Evolutionary conservation across 345 rosid species (phyloP).

Genomic region (Eucalyptus polybractea): DNA sequence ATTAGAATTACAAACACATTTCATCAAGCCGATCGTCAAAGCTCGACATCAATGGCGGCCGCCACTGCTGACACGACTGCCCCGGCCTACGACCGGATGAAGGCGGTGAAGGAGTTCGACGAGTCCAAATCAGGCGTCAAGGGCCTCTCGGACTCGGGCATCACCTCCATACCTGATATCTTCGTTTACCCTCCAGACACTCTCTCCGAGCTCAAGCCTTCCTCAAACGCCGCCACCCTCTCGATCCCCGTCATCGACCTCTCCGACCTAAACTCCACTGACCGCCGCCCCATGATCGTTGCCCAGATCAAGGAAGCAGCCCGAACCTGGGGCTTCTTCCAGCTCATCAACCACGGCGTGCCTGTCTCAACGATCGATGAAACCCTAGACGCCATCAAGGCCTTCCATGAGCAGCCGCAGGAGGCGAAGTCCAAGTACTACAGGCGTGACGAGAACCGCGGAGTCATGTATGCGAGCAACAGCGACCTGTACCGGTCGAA

Average conservation of each 20-base stretch:
- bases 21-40: not conserved
- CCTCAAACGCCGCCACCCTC: not conserved
- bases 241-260: constrained; percentile 8
- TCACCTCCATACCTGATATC: constrained; percentile 5
- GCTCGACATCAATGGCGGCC: not conserved
- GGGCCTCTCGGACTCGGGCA: constrained; percentile 12
- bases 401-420: constrained; percentile 4
- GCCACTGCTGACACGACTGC: not conserved
- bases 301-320: constrained; percentile 5
- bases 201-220: constrained; percentile 1
- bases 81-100: not conserved
- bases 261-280: not conserved
- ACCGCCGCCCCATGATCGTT: not conserved
- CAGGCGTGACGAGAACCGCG: not conserved
- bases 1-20: not conserved
- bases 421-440: constrained; percentile 4
- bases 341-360: constrained; percentile 13
- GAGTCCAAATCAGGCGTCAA: constrained; percentile 15
- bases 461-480: constrained; percentile 7
- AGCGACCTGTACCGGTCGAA: not conserved
- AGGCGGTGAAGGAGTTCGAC: constrained; percentile 9
- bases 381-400: not conserved
- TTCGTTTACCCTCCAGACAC: constrained; percentile 4
- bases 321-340: constrained; percentile 13
- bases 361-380: not conserved